Percentiles rank a stretch among this genome's conserved stretches.
Evolutionary conservation across 371 early-diverging fungal species (phyloP).

Genomic region (Apophysomyces sp.): DNA sequence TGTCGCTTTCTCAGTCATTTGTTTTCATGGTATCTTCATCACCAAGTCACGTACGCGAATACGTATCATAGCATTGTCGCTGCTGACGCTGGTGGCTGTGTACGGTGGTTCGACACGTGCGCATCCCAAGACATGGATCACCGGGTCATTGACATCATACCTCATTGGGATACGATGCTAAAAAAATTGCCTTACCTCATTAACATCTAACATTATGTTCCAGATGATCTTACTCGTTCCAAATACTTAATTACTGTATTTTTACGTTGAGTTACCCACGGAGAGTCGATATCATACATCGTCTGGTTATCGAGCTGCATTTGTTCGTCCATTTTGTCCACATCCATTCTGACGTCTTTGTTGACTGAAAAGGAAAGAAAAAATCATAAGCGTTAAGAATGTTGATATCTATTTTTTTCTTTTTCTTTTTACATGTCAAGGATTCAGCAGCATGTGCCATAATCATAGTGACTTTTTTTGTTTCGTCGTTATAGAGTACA

Average conservation of each 20-base stretch:
- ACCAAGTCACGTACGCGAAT: constrained; percentile 57
- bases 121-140: constrained; percentile 53
- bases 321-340: constrained; percentile 3
- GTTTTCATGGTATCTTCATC: constrained; percentile 20
- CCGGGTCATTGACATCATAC: constrained; percentile 31
- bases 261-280: constrained; percentile 6
- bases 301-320: background rate
- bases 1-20: background rate
- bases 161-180: constrained; percentile 53
- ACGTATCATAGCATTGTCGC: constrained; percentile 50
- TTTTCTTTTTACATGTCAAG: constrained; percentile 9
- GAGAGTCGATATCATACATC: background rate
- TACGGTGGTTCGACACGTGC: constrained; percentile 61
- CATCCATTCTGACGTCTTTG: background rate
- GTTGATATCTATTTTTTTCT: background rate
- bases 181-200: constrained; percentile 5
- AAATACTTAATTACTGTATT: constrained; percentile 12
- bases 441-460: constrained; percentile 20
- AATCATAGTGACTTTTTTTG: constrained; percentile 13
- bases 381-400: background rate
- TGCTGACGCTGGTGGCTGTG: constrained; percentile 44
- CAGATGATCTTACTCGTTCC: constrained; percentile 16
- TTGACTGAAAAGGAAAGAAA: constrained; percentile 2
- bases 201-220: background rate
- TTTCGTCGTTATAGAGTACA: constrained; percentile 17